Evolutionary conservation across 768 basidiomycete species (phyloP).

Genomic region (Daedalea quercina): DNA sequence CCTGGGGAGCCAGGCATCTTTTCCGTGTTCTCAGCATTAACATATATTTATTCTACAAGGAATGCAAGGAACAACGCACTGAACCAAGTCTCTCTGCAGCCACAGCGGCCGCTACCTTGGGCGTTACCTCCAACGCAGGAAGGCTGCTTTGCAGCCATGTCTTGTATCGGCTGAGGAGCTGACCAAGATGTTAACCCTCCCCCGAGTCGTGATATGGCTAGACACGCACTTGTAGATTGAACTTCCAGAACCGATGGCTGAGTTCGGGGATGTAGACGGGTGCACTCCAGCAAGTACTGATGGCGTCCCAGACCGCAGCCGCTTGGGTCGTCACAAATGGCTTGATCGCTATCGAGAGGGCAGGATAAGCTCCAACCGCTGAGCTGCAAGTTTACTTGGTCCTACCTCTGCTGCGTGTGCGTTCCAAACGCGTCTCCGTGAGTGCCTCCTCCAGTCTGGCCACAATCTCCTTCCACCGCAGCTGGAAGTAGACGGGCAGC

Average conservation of each 20-base stretch:
- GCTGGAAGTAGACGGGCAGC: conserved; percentile 92
- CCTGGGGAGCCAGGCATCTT: conserved; percentile 18
- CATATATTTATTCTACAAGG: not conserved
- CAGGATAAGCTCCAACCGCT: not conserved
- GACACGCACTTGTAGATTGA: conserved; percentile 74
- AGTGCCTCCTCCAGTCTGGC: conserved; percentile 67
- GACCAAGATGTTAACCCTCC: conserved; percentile 2
- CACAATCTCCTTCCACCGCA: conserved; percentile 95
- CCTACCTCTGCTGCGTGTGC: conserved; percentile 36
- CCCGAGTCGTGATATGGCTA: not conserved
- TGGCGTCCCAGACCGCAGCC: conserved; percentile 61
- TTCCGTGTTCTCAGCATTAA: not conserved
- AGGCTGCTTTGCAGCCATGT: conserved; percentile 67
- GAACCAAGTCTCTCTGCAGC: conserved; percentile 29
- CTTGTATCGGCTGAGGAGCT: conserved; percentile 79
- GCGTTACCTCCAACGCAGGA: conserved; percentile 33
- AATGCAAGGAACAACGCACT: not conserved
- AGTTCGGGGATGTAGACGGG: conserved; percentile 83
- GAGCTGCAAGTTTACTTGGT: not conserved
- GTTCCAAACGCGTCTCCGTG: conserved; percentile 33
- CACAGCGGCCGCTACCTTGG: conserved; percentile 26
- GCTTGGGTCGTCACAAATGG: conserved; percentile 59
- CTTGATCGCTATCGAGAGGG: conserved; percentile 13
- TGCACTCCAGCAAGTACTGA: conserved; percentile 79
- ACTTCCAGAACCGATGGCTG: conserved; percentile 80